Base-by-base conservation (phyloP, 2,329 filamentous ascomycete genomes). In the Xylogone sp. region DNA sequence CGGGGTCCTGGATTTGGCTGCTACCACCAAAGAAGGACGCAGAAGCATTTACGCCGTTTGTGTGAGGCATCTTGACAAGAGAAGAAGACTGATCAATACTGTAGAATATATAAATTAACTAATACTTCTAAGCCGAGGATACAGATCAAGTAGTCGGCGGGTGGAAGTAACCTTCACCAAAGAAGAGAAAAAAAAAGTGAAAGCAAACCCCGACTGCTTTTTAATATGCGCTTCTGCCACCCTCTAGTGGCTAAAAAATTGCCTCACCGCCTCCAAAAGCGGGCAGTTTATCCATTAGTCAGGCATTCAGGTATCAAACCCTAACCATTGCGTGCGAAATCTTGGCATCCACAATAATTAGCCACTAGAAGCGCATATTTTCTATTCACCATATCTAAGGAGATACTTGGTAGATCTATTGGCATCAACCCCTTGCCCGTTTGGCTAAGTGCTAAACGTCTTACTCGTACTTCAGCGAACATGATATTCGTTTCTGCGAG, bases 1-100 rank as follows among this genome's bases (percentile, higher is more conserved):
- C 76, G 77, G 79, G 79, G 77, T 95, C 88, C 63, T 90, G 76
- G 68, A 86, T 76, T 71, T 84, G 74, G 27, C 56, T 53, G 18
- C 56, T 20, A 44, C 52, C 45, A 61, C 75, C 72, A 60, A 77
- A 68, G 59, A 69, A 68, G 62, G 66, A 72, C 69, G 67, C 77
- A 70, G 76, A 71, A 57, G 74, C 73, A 64, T 76, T 75, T 58
- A 71, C 68, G 65, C 84, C 85, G 73, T 88, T 89, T 68, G 82
- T 75, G 65, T 84, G 77, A 71, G 88, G 82, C 90, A 94, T 94
- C 61, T 67, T 80, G 71, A 65, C 39, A 52, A 51, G 43, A 60
- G 51, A 55, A 63, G 62, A 62, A 59, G 59, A 55, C 54, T 54
- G 55, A 64, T 60, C 58, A 56, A 53, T 65, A 63, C 60, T 62